Base-by-base conservation (phyloP, 2,329 filamentous ascomycete genomes). In the Sporothrix phasma region DNA sequence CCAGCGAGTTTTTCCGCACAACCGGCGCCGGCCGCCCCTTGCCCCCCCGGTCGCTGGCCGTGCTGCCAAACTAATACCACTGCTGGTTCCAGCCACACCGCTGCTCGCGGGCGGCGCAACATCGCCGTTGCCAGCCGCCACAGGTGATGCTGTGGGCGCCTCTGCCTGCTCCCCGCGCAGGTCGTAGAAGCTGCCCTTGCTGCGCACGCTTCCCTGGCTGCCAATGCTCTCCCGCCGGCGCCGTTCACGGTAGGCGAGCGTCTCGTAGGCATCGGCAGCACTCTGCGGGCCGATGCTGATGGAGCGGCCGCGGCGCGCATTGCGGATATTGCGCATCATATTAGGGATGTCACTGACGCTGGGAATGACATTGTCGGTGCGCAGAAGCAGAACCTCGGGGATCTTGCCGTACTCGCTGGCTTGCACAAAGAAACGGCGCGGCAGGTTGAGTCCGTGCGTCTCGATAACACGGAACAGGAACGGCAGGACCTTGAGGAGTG, bases 241-340 rank as follows among this genome's bases (percentile, higher is more conserved):
- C 24, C 82, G 76, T 71, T 96, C 91, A 22, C 93, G 87, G 72
- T 96, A 96, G 5, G 93, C 94, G 58, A 99, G 80, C 22, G 92
- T 91, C 77, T 99, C 94, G 76, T 97, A 96, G 26, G 92, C 94
- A 76, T 99, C 94, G 1, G 94, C 94, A 66, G 92, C 92, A 53
- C 92, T 97, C 76, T 97, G 94, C 1, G 94, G 94, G 0, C 94
- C 94, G 62, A 97, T 84, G 5, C 92, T 96, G 39, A 97, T 85
- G 37, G 92, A 88, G 61, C 94, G 84, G 66, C 88, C 88, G 65
- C 91, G 81, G 15, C 76, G 77, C 4, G 75, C 79, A 37, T 82
- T 83, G 69, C 93, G 87, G 53, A 97, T 89, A 47, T 87, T 91
- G 66, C 87, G 88, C 26, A 97, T 81, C 72, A 97, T 85, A 37